phyloP scores from a whole-genome alignment of 306 rosid species.

The Sindora glabra region DNA sequence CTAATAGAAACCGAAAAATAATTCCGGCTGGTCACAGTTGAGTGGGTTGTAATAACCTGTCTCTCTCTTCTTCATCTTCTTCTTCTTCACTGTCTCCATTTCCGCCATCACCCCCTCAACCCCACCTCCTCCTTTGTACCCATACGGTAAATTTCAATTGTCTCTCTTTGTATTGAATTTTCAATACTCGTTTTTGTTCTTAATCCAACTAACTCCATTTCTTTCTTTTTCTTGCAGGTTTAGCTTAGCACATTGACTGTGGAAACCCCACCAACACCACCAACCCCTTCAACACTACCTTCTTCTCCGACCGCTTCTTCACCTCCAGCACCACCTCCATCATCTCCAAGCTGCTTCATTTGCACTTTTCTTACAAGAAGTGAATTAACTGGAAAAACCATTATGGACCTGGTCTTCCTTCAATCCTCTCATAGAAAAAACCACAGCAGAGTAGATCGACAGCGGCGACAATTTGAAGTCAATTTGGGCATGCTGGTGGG shows the following conservation, averaged over 20 bases:
- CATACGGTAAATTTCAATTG: constrained; percentile 32
- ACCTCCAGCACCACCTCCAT: constrained; percentile 53
- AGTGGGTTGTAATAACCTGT: no score
- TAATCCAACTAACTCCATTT: background rate
- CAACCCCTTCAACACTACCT: constrained; percentile 56
- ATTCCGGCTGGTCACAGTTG: no score
- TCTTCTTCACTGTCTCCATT: background rate
- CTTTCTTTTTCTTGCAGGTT: constrained; percentile 25
- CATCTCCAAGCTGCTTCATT: constrained; percentile 80
- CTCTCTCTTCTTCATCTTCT: background rate
- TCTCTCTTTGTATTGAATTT: background rate
- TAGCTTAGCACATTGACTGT: constrained; percentile 69
- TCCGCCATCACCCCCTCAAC: background rate
- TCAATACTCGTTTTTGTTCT: background rate
- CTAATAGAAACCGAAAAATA: no score
- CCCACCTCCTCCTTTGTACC: constrained; percentile 7
- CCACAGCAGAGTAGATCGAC: no score
- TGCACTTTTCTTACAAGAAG: constrained; percentile 59
- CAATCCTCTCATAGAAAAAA: no score
- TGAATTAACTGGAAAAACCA: no score
- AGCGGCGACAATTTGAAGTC: no score
- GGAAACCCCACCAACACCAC: constrained; percentile 53
- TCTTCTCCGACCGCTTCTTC: constrained; percentile 84
- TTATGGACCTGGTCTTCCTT: no score
- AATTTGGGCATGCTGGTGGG: no score